These are phyloP conservation scores for Ogataea chonburiensis DNA, from an alignment of 805 yeast species.

Conservation along the genomic window DNA sequence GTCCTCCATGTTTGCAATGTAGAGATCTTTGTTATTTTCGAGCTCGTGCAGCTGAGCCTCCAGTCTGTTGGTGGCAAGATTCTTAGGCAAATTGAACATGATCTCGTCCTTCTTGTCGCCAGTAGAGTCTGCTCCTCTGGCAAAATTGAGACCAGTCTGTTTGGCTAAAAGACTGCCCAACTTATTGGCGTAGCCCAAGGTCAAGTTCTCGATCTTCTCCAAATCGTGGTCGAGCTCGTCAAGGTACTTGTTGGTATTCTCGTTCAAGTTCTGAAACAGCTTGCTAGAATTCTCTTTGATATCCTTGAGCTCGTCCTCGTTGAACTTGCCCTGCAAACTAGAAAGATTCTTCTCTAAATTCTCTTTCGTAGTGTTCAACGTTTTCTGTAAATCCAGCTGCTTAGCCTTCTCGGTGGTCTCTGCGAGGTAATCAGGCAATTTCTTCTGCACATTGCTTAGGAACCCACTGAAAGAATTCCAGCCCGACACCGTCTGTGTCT, in stretches of 20 bases:
- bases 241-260: slow-evolving; percentile 58
- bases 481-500: slow-evolving; percentile 38
- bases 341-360: slow-evolving; percentile 19
- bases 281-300: slow-evolving; percentile 27
- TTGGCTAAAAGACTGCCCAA: slow-evolving; percentile 53
- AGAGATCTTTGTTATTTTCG: slow-evolving; percentile 48
- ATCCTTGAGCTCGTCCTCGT: slow-evolving; percentile 27
- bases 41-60: slow-evolving; percentile 62
- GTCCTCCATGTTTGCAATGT: slow-evolving; percentile 36
- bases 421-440: slow-evolving; percentile 33
- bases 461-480: slow-evolving; percentile 38
- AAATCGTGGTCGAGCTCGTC: slow-evolving; percentile 73
- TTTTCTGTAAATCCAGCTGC: slow-evolving; percentile 21
- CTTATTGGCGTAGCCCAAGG: slow-evolving; percentile 57
- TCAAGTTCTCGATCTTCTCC: slow-evolving; percentile 69
- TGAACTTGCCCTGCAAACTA: slow-evolving; percentile 17
- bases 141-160: slow-evolving; percentile 20
- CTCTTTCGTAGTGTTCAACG: slow-evolving; percentile 18
- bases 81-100: slow-evolving; percentile 44
- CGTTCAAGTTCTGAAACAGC: slow-evolving; percentile 29
- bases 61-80: slow-evolving; percentile 49
- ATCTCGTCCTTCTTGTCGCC: slow-evolving; percentile 39
- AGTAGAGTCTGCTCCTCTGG: slow-evolving; percentile 11
- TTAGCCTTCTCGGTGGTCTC: slow-evolving; percentile 27
- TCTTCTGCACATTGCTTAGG: slow-evolving; percentile 33